phyloP scores from a whole-genome alignment of 345 rosid genomes.

The Citropsis articulata region DNA sequence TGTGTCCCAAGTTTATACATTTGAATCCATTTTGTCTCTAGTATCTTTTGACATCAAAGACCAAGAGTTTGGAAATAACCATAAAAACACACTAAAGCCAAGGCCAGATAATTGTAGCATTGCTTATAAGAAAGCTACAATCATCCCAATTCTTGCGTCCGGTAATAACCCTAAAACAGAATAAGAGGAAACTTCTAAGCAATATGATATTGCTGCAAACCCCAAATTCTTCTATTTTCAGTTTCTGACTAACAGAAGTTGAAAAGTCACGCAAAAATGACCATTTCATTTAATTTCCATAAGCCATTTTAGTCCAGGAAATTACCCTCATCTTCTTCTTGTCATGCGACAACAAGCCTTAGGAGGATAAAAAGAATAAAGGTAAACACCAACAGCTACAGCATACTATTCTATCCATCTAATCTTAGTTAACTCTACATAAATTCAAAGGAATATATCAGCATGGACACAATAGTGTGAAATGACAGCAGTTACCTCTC shows the following conservation, averaged over 20 bases:
- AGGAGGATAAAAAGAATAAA: neutral
- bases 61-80: neutral
- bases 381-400: neutral
- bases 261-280: neutral
- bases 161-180: neutral
- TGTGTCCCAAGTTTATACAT: neutral
- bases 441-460: neutral
- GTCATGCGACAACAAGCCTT: neutral
- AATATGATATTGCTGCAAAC: neutral
- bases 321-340: neutral
- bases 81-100: neutral
- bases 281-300: neutral
- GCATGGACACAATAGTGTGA: neutral
- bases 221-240: neutral
- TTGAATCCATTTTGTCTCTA: neutral
- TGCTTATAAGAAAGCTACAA: neutral
- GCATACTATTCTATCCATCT: neutral
- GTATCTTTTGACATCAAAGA: neutral
- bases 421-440: neutral
- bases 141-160: neutral
- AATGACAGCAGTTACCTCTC: conserved; percentile 41
- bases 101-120: neutral
- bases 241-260: neutral
- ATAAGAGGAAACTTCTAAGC: neutral
- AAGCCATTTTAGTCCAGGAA: neutral